These are phyloP conservation scores for Papilionanthe hybrid DNA, from an alignment of 116 monocot genomes.

Conservation along the genomic window DNA sequence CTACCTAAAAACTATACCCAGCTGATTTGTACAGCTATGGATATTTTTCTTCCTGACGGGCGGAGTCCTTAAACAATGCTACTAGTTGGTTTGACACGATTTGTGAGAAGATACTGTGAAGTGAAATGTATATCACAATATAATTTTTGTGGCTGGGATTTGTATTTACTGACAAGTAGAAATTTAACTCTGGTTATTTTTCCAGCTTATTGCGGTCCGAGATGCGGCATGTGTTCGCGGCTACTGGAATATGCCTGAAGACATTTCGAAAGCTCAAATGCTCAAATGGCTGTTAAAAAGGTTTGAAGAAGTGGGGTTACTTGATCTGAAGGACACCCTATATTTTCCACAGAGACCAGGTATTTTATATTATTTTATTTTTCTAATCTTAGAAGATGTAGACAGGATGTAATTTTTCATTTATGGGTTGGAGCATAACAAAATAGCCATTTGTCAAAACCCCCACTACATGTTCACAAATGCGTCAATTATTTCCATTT, in stretches of 20 bases:
- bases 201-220: conserved; percentile 61
- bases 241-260: conserved; percentile 63
- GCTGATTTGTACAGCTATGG: too few relatives aligned
- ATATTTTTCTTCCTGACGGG: too few relatives aligned
- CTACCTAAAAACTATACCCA: too few relatives aligned
- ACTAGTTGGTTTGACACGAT: not conserved
- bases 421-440: too few relatives aligned
- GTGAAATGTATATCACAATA: too few relatives aligned
- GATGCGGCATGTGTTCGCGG: conserved; percentile 70
- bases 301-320: conserved; percentile 52
- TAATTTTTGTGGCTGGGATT: too few relatives aligned
- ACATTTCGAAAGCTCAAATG: conserved; percentile 38
- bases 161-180: too few relatives aligned
- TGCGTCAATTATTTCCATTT: too few relatives aligned
- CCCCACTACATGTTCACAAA: too few relatives aligned
- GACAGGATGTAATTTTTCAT: too few relatives aligned
- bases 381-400: too few relatives aligned
- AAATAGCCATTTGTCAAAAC: too few relatives aligned
- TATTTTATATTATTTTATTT: conserved; percentile 10
- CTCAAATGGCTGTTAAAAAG: conserved; percentile 51
- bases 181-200: not conserved
- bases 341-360: conserved; percentile 76
- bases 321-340: conserved; percentile 44
- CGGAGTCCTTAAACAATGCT: not conserved
- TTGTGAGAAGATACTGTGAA: not conserved